Conservation (phyloP, 257 asterid species). For the Schizonepeta tenuifolia region DNA sequence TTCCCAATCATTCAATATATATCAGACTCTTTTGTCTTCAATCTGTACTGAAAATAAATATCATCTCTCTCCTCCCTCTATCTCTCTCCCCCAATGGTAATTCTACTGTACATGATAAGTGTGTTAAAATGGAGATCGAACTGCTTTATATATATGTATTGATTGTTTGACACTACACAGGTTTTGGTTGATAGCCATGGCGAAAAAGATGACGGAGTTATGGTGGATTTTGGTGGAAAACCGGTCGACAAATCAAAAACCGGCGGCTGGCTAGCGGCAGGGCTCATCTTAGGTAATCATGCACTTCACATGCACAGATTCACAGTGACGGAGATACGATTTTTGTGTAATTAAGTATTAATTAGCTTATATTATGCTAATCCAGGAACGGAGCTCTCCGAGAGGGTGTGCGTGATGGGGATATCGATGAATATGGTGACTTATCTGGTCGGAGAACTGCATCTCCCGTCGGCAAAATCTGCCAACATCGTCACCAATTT, state of each 20-base stretch:
- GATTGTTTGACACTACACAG: constrained; percentile 39
- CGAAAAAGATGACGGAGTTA: constrained; percentile 40
- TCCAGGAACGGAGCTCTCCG: constrained; percentile 83
- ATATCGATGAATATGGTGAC: constrained; percentile 87
- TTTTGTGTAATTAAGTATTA: no score
- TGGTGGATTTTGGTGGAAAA: constrained; percentile 71
- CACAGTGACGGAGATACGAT: neutral
- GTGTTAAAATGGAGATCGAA: neutral
- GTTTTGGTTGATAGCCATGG: constrained; percentile 57
- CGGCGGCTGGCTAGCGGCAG: constrained; percentile 93
- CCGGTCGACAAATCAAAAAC: constrained; percentile 72
- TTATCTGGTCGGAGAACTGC: constrained; percentile 70
- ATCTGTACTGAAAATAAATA: neutral
- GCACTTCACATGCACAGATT: neutral
- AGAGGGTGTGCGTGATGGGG: constrained; percentile 88
- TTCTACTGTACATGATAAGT: constrained; percentile 14
- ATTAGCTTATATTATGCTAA: neutral
- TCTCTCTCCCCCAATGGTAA: constrained; percentile 39
- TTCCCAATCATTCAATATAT: constrained; percentile 27
- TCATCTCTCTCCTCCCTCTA: constrained; percentile 17
- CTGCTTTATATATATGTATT: neutral
- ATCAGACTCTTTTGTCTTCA: neutral
- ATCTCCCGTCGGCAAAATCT: constrained; percentile 73
- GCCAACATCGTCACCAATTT: constrained; percentile 83
- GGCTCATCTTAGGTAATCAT: constrained; percentile 72